phyloP scores from a whole-genome alignment of 345 rosid genomes.

The Crucihimalaya himalaica region DNA sequence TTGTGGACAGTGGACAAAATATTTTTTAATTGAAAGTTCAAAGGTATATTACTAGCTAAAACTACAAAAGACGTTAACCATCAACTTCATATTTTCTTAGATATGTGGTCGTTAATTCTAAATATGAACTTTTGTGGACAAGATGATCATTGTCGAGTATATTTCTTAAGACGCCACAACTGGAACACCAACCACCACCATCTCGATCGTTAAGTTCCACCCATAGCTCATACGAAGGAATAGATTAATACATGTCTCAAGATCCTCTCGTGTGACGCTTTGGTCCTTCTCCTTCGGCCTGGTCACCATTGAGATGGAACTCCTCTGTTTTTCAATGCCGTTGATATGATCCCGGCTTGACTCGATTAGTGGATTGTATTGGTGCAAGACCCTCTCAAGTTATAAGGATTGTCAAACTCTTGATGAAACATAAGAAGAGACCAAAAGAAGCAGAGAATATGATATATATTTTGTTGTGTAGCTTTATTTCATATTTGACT shows the following conservation, averaged over 20 bases:
- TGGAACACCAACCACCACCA: slow-evolving; percentile 51
- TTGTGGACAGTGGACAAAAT: too few species aligned
- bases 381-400: background rate
- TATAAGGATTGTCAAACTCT: background rate
- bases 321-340: slow-evolving; percentile 42
- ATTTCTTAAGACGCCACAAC: slow-evolving; percentile 38
- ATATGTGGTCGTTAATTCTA: too few species aligned
- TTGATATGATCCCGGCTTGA: slow-evolving; percentile 46
- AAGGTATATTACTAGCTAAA: too few species aligned
- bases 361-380: background rate
- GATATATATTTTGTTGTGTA: background rate
- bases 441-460: background rate
- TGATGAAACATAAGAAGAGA: background rate
- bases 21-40: too few species aligned
- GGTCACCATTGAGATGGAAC: slow-evolving; percentile 55
- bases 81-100: too few species aligned
- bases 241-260: slow-evolving; percentile 44
- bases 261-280: slow-evolving; percentile 40
- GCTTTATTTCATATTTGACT: slow-evolving; percentile 20
- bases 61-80: too few species aligned
- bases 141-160: too few species aligned
- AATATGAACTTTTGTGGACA: too few species aligned
- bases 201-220: slow-evolving; percentile 58
- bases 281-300: slow-evolving; percentile 30
- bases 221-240: slow-evolving; percentile 63